These are phyloP conservation scores for Dichotomocladium elegans DNA, from an alignment of 371 early-diverging fungal genomes.

Conservation along the genomic window DNA sequence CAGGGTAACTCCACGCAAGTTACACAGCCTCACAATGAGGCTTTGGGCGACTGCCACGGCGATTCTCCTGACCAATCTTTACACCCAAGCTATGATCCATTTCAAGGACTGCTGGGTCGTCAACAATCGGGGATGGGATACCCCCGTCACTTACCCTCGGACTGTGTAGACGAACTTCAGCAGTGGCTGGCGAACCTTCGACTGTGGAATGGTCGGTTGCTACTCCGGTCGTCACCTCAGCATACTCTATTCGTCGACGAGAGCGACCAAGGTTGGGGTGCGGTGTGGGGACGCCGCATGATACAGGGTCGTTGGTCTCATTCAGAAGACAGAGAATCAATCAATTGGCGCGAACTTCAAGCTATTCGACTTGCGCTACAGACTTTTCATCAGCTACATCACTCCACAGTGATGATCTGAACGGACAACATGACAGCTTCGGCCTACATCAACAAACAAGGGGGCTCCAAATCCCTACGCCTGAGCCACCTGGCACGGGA, in stretches of 20 bases:
- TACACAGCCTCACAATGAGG: constrained; percentile 17
- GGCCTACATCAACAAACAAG: constrained; percentile 23
- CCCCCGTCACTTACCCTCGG: neutral
- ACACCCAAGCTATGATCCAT: constrained; percentile 1
- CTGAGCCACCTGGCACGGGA: constrained; percentile 15
- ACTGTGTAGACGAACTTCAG: constrained; percentile 6
- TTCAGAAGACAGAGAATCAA: constrained; percentile 6
- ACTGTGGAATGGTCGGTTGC: constrained; percentile 7
- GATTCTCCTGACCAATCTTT: constrained; percentile 15
- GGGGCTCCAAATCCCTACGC: constrained; percentile 15
- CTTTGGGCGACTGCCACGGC: constrained; percentile 18
- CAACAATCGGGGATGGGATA: neutral
- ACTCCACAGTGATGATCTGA: constrained; percentile 9
- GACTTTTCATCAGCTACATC: constrained; percentile 4
- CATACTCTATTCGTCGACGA: constrained; percentile 15
- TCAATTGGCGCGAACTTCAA: constrained; percentile 20
- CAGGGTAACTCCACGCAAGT: neutral
- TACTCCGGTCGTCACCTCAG: neutral
- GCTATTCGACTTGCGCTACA: constrained; percentile 11
- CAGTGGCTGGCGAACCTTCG: constrained; percentile 4
- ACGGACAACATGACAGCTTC: constrained; percentile 24
- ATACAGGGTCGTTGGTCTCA: constrained; percentile 6
- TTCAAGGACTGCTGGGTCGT: neutral
- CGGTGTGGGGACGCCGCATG: neutral
- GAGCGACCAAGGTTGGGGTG: constrained; percentile 17